Base-by-base conservation (phyloP, 2,329 filamentous ascomycete species). In the Trichoderma sp. region DNA sequence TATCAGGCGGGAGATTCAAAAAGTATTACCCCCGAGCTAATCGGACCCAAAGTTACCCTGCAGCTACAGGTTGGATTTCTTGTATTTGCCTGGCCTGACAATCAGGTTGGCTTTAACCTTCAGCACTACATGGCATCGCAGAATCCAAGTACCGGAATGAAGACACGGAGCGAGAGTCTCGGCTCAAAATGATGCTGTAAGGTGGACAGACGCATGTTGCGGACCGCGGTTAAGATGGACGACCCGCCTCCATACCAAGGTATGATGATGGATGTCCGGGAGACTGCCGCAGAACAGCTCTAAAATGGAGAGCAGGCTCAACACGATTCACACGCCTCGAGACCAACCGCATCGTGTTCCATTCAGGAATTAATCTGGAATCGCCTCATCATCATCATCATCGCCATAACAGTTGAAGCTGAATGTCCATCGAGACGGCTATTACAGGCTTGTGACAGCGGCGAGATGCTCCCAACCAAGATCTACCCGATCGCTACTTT, bases 211-310 rank as follows among this genome's bases (percentile, higher is more conserved):
- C 41, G 39, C 47, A 34, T 24, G 15, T 62, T 52, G 43, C 48
- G 59, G 59, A 54, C 90, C 12, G 93, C 80, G 0, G 89, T 91
- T 62, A 44, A 24, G 48, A 45, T 26, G 21, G 24, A 21, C 24
- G 59, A 39, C 12, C 59, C 48, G 24, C 34, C 45, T 52, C 6
- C 21, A 21, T 41, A 41, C 58, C 19, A 41, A 45, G 19, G 44
- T 41, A 50, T 26, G 7, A 15, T 14, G 14, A 12, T 12, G 21
- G 12, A 4, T 14, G 7, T 34, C 9, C 14, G 10, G 4, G 12
- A 39, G 12, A 14, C 12, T 14, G 34, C 12, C 34, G n/a, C n/a
- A n/a, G n/a, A n/a, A n/a, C n/a, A n/a, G n/a, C n/a, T n/a, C n/a
- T n/a, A n/a, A n/a, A n/a, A n/a, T n/a, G n/a, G n/a, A n/a, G n/a